Evolutionary conservation across 2,329 filamentous ascomycete genomes (phyloP).

Genomic region (Pseudocercospora fuligena): DNA sequence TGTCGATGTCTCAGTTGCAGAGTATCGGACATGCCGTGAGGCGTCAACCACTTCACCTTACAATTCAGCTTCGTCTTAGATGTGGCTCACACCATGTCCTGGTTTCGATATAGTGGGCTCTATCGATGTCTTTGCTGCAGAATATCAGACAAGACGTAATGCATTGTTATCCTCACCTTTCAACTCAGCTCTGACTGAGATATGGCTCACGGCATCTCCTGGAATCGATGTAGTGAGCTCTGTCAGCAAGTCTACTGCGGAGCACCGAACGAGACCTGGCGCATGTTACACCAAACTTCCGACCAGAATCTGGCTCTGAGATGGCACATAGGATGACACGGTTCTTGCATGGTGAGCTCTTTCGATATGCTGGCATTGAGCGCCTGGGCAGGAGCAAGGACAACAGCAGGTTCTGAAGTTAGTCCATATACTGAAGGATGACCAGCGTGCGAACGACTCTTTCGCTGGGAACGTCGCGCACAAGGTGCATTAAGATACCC

Average conservation of each 20-base stretch:
- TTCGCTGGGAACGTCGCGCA: background rate
- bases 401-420: background rate
- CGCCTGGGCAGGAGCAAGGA: background rate
- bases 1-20: background rate
- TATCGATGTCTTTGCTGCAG: background rate
- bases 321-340: background rate
- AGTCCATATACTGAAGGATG: background rate
- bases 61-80: too few species aligned
- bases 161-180: too few species aligned
- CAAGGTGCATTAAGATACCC: background rate
- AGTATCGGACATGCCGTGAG: too few species aligned
- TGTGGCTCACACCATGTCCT: background rate
- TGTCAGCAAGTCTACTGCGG: background rate
- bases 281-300: background rate
- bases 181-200: too few species aligned
- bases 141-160: too few species aligned
- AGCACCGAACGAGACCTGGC: background rate
- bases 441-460: background rate
- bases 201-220: background rate
- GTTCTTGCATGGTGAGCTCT: background rate
- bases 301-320: background rate
- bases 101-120: background rate
- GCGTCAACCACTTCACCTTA: too few species aligned
- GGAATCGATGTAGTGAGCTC: background rate
- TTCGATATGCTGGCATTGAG: background rate